phyloP scores from a whole-genome alignment of 2,329 filamentous ascomycete genomes.

The Arthroderma sp. region DNA sequence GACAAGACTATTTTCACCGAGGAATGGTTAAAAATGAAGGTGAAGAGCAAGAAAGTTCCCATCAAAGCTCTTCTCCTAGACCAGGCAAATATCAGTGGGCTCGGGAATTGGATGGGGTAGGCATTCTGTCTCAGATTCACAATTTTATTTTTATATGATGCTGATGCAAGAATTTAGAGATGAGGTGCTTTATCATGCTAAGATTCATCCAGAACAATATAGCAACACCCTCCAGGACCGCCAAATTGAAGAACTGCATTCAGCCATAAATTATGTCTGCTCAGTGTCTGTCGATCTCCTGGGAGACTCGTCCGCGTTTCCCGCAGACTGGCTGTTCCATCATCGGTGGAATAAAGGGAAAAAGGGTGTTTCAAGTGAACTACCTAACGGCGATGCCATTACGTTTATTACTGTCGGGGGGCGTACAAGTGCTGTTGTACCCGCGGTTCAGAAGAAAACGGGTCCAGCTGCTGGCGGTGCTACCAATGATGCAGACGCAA shows the following conservation, averaged over 20 bases:
- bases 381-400: conserved; percentile 78
- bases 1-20: conserved; percentile 66
- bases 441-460: conserved; percentile 73
- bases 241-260: conserved; percentile 59
- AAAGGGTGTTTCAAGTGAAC: conserved; percentile 49
- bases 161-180: conserved; percentile 39
- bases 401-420: conserved; percentile 81
- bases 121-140: conserved; percentile 11
- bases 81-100: conserved; percentile 76
- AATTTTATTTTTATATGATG: background rate
- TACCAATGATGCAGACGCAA: conserved; percentile 5
- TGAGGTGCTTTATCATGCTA: conserved; percentile 80
- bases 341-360: conserved; percentile 83
- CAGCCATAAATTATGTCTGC: conserved; percentile 65
- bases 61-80: conserved; percentile 82
- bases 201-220: conserved; percentile 84
- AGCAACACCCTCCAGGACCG: conserved; percentile 63
- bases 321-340: conserved; percentile 75
- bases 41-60: conserved; percentile 66
- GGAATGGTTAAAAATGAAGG: conserved; percentile 57
- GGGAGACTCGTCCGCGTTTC: conserved; percentile 73
- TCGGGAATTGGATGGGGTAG: conserved; percentile 89
- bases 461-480: conserved; percentile 43
- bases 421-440: conserved; percentile 79
- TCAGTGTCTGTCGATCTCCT: conserved; percentile 63